phyloP scores from a whole-genome alignment of 1,284 basidiomycete genomes.

The Inonotus hispidus region DNA sequence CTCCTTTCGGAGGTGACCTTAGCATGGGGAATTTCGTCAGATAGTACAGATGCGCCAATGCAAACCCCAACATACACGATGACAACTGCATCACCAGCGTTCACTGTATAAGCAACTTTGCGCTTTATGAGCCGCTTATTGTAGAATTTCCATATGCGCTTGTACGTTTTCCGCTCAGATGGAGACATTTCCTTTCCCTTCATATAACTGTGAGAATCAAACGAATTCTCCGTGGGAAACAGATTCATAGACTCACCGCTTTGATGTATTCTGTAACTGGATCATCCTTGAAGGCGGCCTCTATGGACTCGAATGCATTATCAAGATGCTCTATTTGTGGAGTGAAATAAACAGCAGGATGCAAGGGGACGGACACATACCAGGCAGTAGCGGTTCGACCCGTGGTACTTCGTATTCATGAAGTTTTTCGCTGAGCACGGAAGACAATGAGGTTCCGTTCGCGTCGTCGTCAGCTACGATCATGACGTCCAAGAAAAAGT shows the following conservation, averaged over 20 bases:
- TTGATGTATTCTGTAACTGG: conserved; percentile 1
- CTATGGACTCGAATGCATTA: conserved; percentile 1
- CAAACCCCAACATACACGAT: background rate
- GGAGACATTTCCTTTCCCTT: conserved; percentile 7
- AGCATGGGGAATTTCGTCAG: background rate
- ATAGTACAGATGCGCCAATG: background rate
- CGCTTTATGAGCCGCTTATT: conserved; percentile 4
- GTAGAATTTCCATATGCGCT: background rate
- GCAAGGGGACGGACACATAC: background rate
- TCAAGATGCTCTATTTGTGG: conserved; percentile 5
- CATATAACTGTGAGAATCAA: background rate
- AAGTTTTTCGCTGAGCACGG: background rate
- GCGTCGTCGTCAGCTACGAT: background rate
- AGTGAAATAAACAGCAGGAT: background rate
- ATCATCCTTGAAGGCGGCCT: conserved; percentile 9
- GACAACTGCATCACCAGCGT: conserved; percentile 9
- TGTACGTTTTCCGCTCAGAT: background rate
- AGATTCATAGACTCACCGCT: background rate
- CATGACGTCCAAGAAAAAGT: background rate
- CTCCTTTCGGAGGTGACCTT: conserved; percentile 7
- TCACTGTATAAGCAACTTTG: conserved; percentile 8
- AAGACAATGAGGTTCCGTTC: background rate
- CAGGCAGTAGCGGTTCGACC: background rate
- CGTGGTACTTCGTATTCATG: background rate
- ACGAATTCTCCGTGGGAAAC: no score